Evolutionary conservation across 1,284 basidiomycete genomes (phyloP).

Genomic region (Phlebopus sp.): DNA sequence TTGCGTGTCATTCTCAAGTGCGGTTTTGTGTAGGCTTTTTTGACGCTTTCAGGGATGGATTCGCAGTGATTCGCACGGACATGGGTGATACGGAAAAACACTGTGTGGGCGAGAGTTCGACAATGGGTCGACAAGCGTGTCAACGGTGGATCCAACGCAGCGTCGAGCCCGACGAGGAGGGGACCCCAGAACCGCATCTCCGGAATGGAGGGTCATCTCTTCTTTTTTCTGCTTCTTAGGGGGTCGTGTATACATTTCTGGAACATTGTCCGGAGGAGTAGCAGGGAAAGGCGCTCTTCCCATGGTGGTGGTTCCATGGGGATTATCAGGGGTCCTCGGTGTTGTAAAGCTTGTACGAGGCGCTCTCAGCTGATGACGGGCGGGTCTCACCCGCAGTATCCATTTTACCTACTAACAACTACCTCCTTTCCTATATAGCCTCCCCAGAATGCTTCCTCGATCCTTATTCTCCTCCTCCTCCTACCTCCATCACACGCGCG

Average conservation of each 20-base stretch:
- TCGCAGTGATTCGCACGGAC: not conserved
- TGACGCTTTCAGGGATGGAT: too few relatives aligned
- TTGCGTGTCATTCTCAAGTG: too few relatives aligned
- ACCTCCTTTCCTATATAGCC: constrained; percentile 5
- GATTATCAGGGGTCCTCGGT: too few relatives aligned
- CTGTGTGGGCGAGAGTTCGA: not conserved
- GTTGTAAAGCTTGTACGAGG: too few relatives aligned
- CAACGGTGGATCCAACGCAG: not conserved
- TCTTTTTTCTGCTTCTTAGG: too few relatives aligned
- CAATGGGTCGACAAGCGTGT: not conserved
- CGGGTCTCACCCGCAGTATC: constrained; percentile 9
- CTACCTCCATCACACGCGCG: not conserved
- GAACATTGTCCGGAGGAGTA: too few relatives aligned
- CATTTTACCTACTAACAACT: constrained; percentile 2
- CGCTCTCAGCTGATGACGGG: constrained; percentile 1
- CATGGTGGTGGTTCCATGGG: too few relatives aligned
- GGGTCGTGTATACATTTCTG: too few relatives aligned
- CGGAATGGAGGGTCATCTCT: too few relatives aligned
- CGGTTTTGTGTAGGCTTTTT: too few relatives aligned
- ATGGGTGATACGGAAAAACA: not conserved
- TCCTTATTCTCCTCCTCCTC: not conserved
- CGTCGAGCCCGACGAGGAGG: not conserved
- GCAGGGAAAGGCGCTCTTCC: too few relatives aligned
- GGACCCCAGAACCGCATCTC: not conserved
- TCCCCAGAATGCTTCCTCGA: not conserved